phyloP scores from a whole-genome alignment of 257 asterid genomes.

The Solanum chaucha region DNA sequence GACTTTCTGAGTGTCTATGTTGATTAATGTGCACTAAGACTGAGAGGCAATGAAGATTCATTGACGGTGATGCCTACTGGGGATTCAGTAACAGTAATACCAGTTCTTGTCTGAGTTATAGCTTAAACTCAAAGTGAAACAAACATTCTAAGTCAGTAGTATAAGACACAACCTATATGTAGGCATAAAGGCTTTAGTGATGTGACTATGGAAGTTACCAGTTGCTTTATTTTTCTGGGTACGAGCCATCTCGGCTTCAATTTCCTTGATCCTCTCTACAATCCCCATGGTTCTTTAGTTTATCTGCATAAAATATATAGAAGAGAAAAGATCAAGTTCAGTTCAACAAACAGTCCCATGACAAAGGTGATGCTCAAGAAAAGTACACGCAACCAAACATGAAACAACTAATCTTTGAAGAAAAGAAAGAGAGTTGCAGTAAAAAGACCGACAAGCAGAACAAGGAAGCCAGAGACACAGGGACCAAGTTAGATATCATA shows the following conservation, averaged over 20 bases:
- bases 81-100: background rate
- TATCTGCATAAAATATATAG: slow-evolving; percentile 25
- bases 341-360: background rate
- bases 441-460: background rate
- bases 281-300: slow-evolving; percentile 67
- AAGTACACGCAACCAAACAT: background rate
- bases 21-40: background rate
- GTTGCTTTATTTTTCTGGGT: slow-evolving; percentile 99
- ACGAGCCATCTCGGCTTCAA: slow-evolving; percentile 97
- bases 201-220: slow-evolving; percentile 25
- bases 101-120: background rate
- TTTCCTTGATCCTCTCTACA: slow-evolving; percentile 86
- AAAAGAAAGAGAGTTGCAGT: background rate
- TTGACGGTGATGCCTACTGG: background rate
- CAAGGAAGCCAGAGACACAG: background rate
- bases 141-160: background rate
- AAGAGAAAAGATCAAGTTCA: background rate
- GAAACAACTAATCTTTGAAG: background rate
- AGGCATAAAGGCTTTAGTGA: background rate
- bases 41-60: background rate
- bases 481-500: background rate
- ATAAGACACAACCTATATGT: background rate
- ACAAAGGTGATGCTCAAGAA: background rate
- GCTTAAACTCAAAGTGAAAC: background rate
- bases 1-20: background rate